phyloP scores from a whole-genome alignment of 106 monocot genomes.

The Acorus gramineus region DNA sequence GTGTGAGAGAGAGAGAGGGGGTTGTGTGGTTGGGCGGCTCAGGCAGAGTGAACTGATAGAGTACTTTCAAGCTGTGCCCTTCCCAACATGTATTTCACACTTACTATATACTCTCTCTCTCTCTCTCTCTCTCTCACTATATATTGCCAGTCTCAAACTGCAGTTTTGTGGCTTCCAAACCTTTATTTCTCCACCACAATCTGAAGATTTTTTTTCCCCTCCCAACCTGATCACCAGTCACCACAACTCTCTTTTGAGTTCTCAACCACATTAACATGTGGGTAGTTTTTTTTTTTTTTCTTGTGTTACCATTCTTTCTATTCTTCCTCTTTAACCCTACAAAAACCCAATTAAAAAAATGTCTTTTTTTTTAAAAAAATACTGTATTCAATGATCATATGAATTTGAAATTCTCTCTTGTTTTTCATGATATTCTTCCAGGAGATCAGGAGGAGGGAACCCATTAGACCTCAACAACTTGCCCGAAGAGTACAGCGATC shows the following conservation, averaged over 20 bases:
- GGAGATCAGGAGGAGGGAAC: constrained; percentile 62
- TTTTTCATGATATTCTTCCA: constrained; percentile 3
- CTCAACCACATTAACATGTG: background rate
- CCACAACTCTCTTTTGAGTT: background rate
- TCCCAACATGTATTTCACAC: no score
- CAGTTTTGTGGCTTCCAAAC: no score
- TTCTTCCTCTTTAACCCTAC: no score
- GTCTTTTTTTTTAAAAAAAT: no score
- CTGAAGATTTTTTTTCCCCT: constrained; percentile 7
- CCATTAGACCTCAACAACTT: constrained; percentile 92
- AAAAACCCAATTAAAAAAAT: no score
- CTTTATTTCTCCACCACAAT: no score
- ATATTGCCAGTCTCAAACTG: no score
- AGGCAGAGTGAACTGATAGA: constrained; percentile 38
- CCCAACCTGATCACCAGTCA: background rate
- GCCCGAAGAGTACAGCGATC: constrained; percentile 57
- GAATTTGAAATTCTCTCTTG: background rate
- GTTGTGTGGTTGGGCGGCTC: constrained; percentile 14
- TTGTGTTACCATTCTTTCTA: no score
- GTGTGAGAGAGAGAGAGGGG: no score
- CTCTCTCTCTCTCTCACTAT: no score
- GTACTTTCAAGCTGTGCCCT: constrained; percentile 15
- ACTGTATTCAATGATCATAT: background rate
- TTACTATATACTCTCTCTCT: constrained; percentile 9
- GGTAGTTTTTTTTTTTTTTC: no score